These are phyloP conservation scores for Tephrocybe sp. DNA, from an alignment of 768 basidiomycete species.

Conservation along the genomic window DNA sequence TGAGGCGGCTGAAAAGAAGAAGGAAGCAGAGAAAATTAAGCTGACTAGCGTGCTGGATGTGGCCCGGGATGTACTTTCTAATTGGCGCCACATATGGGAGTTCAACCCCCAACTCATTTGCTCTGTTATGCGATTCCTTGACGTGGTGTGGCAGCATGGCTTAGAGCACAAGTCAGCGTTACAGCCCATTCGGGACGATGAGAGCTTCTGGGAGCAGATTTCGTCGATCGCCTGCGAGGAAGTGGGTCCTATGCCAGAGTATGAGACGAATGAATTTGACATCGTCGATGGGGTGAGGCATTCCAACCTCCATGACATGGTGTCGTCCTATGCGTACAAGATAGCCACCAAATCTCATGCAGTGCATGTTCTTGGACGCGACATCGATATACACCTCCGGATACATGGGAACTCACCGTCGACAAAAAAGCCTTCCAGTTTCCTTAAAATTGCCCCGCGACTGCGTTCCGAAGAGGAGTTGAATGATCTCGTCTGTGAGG, in stretches of 20 bases:
- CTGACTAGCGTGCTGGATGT: conserved; percentile 60
- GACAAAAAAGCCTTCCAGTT: conserved; percentile 56
- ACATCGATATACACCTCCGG: conserved; percentile 62
- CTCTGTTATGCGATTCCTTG: conserved; percentile 71
- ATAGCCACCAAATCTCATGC: conserved; percentile 72
- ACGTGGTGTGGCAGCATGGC: conserved; percentile 77
- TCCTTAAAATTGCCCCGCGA: conserved; percentile 48
- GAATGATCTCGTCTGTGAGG: conserved; percentile 64
- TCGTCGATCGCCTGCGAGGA: conserved; percentile 62
- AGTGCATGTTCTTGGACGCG: conserved; percentile 69
- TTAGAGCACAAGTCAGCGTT: conserved; percentile 66
- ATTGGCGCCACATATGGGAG: conserved; percentile 77
- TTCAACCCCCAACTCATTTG: conserved; percentile 73
- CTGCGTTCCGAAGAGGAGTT: conserved; percentile 65
- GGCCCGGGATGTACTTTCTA: conserved; percentile 61
- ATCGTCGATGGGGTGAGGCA: conserved; percentile 46
- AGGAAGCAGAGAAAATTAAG: conserved; percentile 28
- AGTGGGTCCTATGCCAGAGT: conserved; percentile 72
- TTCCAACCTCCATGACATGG: conserved; percentile 57
- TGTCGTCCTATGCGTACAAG: conserved; percentile 65
- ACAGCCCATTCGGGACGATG: conserved; percentile 51
- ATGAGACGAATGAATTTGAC: conserved; percentile 48
- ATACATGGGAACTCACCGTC: conserved; percentile 32
- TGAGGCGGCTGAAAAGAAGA: conserved; percentile 32
- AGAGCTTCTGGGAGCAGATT: conserved; percentile 70